Percentiles rank a stretch among this genome's conserved stretches.
phyloP scores from a whole-genome alignment of 106 monocot genomes.

The Dendrobium nobile region DNA sequence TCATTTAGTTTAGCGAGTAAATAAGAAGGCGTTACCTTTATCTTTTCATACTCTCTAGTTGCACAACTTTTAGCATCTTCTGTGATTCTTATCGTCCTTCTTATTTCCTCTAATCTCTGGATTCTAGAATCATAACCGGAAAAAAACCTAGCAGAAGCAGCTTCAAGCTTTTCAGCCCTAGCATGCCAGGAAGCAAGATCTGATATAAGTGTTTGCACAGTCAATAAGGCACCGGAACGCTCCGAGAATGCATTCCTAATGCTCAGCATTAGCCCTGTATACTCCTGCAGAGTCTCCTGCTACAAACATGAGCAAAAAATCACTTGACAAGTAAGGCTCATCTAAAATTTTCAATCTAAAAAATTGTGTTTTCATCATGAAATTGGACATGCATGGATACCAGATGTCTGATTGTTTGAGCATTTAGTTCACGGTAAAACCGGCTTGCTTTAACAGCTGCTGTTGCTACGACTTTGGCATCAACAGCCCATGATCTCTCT shows the following conservation, averaged over 20 bases:
- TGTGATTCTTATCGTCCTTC: constrained; percentile 50
- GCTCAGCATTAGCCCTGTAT: constrained; percentile 71
- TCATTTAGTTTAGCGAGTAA: not conserved
- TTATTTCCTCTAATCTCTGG: constrained; percentile 66
- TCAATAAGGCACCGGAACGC: constrained; percentile 70
- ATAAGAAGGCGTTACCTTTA: constrained; percentile 51
- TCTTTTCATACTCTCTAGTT: constrained; percentile 67
- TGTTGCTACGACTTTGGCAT: constrained; percentile 55
- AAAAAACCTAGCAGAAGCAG: constrained; percentile 71
- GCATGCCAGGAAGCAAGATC: constrained; percentile 67
- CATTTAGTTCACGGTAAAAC: constrained; percentile 72
- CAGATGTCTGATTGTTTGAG: constrained; percentile 78
- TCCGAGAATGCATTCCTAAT: constrained; percentile 79
- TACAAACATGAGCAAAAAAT: constrained; percentile 11
- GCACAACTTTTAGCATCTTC: constrained; percentile 82
- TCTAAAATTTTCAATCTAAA: not conserved
- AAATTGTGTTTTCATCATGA: not conserved
- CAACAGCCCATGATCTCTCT: constrained; percentile 67
- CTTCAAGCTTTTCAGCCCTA: constrained; percentile 79
- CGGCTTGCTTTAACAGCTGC: constrained; percentile 92
- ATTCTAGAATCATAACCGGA: constrained; percentile 71
- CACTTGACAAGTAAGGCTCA: not conserved
- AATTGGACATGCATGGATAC: constrained; percentile 25
- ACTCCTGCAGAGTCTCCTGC: constrained; percentile 86
- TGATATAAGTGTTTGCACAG: constrained; percentile 81